Evolutionary conservation across 495 filamentous ascomycete species (phyloP).

Genomic region (Xylaria curta): DNA sequence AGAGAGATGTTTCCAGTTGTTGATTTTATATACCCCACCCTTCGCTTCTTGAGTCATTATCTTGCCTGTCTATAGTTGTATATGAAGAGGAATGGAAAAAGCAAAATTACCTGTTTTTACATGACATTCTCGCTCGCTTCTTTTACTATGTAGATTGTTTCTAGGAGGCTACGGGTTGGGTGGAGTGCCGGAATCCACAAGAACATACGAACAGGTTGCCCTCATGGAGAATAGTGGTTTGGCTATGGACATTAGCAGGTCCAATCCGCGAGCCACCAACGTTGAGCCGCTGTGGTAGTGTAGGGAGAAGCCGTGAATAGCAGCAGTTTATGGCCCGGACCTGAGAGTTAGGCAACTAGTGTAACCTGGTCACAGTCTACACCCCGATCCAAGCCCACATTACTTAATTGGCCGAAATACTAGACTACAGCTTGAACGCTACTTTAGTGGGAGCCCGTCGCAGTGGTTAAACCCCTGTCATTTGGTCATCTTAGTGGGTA

Average conservation of each 20-base stretch:
- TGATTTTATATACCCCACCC: constrained; percentile 28
- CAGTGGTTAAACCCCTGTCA: constrained; percentile 12
- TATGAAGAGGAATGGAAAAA: constrained; percentile 19
- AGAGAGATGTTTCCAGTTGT: constrained; percentile 6
- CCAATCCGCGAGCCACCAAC: not conserved
- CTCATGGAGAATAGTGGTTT: not conserved
- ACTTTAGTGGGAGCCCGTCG: constrained; percentile 11
- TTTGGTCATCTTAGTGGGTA: not conserved
- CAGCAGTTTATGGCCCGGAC: not conserved
- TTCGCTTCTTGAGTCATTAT: constrained; percentile 25
- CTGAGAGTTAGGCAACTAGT: not conserved
- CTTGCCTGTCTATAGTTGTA: constrained; percentile 20
- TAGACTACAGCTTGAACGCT: not conserved
- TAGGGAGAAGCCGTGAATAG: constrained; percentile 11
- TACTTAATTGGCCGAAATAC: constrained; percentile 4
- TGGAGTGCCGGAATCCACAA: not conserved
- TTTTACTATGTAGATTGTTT: no score
- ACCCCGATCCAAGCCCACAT: not conserved
- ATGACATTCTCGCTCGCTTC: not conserved
- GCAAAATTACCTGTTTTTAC: not conserved
- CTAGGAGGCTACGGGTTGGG: not conserved
- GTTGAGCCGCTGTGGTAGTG: not conserved
- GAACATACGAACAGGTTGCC: not conserved
- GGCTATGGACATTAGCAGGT: not conserved
- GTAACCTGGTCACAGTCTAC: not conserved